phyloP scores from a whole-genome alignment of 2,329 filamentous ascomycete genomes.

The Curvularia eragrostidis region DNA sequence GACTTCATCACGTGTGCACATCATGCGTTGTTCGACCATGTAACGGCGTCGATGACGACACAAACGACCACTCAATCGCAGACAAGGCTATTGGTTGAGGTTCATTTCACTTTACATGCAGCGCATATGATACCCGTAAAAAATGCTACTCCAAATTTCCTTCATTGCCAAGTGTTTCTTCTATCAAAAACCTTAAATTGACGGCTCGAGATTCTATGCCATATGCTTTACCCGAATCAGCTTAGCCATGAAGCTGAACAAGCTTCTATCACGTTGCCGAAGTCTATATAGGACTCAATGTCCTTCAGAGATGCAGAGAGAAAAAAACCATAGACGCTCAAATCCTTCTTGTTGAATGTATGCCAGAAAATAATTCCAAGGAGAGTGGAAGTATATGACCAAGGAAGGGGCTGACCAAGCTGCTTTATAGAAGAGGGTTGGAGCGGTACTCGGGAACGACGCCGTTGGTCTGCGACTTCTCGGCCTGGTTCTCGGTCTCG shows the following conservation, averaged over 20 bases:
- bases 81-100: background rate
- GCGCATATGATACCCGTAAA: background rate
- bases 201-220: slow-evolving; percentile 31
- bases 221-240: slow-evolving; percentile 14
- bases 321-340: slow-evolving; percentile 21
- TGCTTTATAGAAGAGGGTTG: slow-evolving; percentile 66
- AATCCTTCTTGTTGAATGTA: slow-evolving; percentile 19
- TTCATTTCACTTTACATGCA: background rate
- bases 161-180: slow-evolving; percentile 12
- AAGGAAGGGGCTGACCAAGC: background rate
- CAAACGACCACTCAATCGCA: background rate
- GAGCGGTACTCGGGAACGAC: slow-evolving; percentile 67
- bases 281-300: slow-evolving; percentile 23
- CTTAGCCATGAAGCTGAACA: slow-evolving; percentile 1
- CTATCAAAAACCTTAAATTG: slow-evolving; percentile 21
- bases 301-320: slow-evolving; percentile 6
- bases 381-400: slow-evolving; percentile 2
- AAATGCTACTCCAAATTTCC: slow-evolving; percentile 6
- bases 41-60: slow-evolving; percentile 6
- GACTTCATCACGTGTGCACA: slow-evolving; percentile 17
- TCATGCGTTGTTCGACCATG: slow-evolving; percentile 29
- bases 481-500: slow-evolving; percentile 58
- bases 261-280: slow-evolving; percentile 6
- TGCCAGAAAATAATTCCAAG: slow-evolving; percentile 12
- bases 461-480: slow-evolving; percentile 60